A percentile compares a stretch with the other conserved stretches of the same genome.
Conservation (phyloP, 352 stramenopile genomes). For the Globisporangium mamillatum region DNA sequence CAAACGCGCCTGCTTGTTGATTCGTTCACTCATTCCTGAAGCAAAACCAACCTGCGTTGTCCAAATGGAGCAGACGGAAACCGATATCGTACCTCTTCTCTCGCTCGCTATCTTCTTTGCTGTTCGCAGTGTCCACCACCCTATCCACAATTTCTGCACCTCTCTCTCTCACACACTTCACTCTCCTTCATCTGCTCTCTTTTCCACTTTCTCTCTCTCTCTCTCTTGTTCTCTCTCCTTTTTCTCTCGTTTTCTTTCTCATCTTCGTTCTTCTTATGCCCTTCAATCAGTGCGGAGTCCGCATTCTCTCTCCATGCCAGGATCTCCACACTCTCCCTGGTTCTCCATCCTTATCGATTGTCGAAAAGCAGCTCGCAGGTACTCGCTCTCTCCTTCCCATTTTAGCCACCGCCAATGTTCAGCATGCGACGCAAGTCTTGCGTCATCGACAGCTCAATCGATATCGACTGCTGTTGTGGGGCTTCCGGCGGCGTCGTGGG, state of each 20-base stretch:
- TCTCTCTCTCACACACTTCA: not conserved
- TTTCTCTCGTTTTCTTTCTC: not conserved
- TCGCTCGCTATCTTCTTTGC: not conserved
- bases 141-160: not conserved
- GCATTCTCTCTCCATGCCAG: not conserved
- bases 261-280: not conserved
- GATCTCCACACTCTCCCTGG: not conserved
- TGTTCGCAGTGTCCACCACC: not conserved
- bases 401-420: slow-evolving; percentile 61
- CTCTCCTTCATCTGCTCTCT: not conserved
- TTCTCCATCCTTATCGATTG: not conserved
- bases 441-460: slow-evolving; percentile 75
- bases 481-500: slow-evolving; percentile 32
- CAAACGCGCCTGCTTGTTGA: not conserved
- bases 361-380: not conserved
- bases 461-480: slow-evolving; percentile 21
- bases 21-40: not conserved
- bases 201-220: not conserved
- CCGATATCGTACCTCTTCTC: not conserved
- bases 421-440: slow-evolving; percentile 76
- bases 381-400: not conserved
- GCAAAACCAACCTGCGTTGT: not conserved
- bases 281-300: not conserved
- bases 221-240: not conserved
- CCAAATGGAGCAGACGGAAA: not conserved